Base-by-base conservation (phyloP, 495 filamentous ascomycete genomes). In the Parathielavia hyrcaniae region DNA sequence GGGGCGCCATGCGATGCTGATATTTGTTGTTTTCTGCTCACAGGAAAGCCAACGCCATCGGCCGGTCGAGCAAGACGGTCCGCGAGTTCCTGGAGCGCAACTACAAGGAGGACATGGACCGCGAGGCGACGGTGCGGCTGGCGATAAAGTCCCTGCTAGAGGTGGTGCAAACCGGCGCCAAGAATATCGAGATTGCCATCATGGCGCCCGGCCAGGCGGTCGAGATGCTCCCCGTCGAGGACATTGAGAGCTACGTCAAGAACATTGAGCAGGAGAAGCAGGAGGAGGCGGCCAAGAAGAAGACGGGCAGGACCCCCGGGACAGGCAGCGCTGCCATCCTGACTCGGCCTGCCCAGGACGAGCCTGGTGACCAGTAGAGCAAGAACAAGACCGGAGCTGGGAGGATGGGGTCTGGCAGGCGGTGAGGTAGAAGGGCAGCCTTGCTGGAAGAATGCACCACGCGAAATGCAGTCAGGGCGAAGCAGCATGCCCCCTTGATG, bases 41-140 rank as follows among this genome's bases (percentile, higher is more conserved):
- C 64, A 97, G 92, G 93, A 98, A 98, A 83, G 95, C 93, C 64
- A 98, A 98, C 69, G 93, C 93, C 50, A 98, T 98, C 71, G 93
- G 93, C 46, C 86, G 93, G 65, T 96, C 92, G 19, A 95, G 89
- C 82, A 98, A 98, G 81, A 97, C 93, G 5, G 93, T 98, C 41
- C 86, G 93, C 57, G 93, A 98, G 71, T 98, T 98, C 76, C 80
- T 98, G 59, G 93, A 98, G 75, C 84, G 93, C 65, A 96, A 98
- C 75, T 95, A 98, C 78, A 93, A 96, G 76, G 86, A 89, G 60
- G 91, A 89, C 41, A 96, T 97, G 91, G 88, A 96, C 71, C 83
- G 91, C 50, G 90, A 96, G 74, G 86, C 89, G 60, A 97, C 93
- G n/a, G 91, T 98, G 72, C 90, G 93, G 71, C 79, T 98, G 63